Conservation (phyloP, 176 grass and related monocot species). For the Pontederia crassipes region DNA sequence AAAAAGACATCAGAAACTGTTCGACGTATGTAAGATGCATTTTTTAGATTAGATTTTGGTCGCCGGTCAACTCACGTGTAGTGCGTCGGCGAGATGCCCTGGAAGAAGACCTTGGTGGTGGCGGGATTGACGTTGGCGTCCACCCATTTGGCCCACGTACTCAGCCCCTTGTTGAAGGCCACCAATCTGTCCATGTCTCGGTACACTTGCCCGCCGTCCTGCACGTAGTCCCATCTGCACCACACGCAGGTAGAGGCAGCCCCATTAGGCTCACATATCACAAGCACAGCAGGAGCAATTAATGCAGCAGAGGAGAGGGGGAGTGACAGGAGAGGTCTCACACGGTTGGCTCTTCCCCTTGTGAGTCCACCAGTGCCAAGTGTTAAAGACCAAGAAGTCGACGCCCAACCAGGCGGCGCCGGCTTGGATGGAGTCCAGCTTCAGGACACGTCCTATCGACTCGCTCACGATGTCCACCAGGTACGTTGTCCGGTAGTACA, state of each 20-base stretch:
- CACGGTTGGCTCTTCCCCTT: conserved; percentile 77
- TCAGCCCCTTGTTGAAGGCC: conserved; percentile 80
- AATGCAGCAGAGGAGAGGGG: neutral
- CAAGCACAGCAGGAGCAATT: neutral
- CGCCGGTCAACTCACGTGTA: conserved; percentile 37
- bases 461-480: conserved; percentile 73
- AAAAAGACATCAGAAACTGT: neutral
- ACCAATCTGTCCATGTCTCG: conserved; percentile 81
- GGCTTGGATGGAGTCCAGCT: conserved; percentile 60
- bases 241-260: neutral
- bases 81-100: conserved; percentile 89
- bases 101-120: conserved; percentile 70
- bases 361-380: conserved; percentile 99
- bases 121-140: conserved; percentile 57
- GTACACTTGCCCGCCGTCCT: conserved; percentile 46
- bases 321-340: neutral
- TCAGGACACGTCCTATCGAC: conserved; percentile 61
- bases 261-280: neutral
- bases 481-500: conserved; percentile 73
- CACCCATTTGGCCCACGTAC: conserved; percentile 84
- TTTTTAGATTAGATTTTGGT: neutral
- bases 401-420: conserved; percentile 57
- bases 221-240: conserved; percentile 79
- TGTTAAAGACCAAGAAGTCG: conserved; percentile 80
- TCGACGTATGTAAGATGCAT: neutral